Evolutionary conservation across 352 stramenopile species (phyloP).

Genomic region (Phytopythium mirpurense): DNA sequence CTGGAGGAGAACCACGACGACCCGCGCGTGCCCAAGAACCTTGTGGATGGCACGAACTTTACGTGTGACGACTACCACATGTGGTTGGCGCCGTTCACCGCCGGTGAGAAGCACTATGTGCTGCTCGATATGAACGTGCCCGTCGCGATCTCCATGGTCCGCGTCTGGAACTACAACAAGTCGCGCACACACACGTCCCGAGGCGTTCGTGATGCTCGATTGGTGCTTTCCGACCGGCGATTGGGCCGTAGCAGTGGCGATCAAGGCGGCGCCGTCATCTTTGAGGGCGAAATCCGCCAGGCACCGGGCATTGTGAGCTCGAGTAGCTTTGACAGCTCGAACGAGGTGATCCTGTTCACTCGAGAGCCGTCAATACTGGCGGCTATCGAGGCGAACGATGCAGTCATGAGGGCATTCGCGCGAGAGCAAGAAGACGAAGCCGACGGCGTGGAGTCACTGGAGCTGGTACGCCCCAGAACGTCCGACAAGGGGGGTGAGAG

Average conservation of each 20-base stretch:
- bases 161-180: slow-evolving; percentile 94
- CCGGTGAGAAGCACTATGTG: slow-evolving; percentile 47
- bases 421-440: slow-evolving; percentile 50
- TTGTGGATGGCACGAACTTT: slow-evolving; percentile 84
- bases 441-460: slow-evolving; percentile 11
- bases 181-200: slow-evolving; percentile 77
- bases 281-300: slow-evolving; percentile 83
- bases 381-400: slow-evolving; percentile 70
- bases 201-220: slow-evolving; percentile 46
- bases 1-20: slow-evolving; percentile 86
- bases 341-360: slow-evolving; percentile 88
- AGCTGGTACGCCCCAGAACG: slow-evolving; percentile 56
- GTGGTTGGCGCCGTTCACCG: slow-evolving; percentile 85
- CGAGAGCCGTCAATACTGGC: slow-evolving; percentile 49
- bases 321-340: slow-evolving; percentile 45
- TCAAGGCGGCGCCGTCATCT: slow-evolving; percentile 35
- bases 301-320: slow-evolving; percentile 55
- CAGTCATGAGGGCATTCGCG: slow-evolving; percentile 15
- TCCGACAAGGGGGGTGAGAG: slow-evolving; percentile 27
- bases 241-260: background rate
- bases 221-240: slow-evolving; percentile 27
- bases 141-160: slow-evolving; percentile 69
- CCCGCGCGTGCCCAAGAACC: slow-evolving; percentile 57
- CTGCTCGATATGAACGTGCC: slow-evolving; percentile 36
- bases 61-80: slow-evolving; percentile 90